Evolutionary conservation across 2,329 filamentous ascomycete species (phyloP), one percentile per base, ranked within the genome.

Genomic region (Fusarium sp.): DNA sequence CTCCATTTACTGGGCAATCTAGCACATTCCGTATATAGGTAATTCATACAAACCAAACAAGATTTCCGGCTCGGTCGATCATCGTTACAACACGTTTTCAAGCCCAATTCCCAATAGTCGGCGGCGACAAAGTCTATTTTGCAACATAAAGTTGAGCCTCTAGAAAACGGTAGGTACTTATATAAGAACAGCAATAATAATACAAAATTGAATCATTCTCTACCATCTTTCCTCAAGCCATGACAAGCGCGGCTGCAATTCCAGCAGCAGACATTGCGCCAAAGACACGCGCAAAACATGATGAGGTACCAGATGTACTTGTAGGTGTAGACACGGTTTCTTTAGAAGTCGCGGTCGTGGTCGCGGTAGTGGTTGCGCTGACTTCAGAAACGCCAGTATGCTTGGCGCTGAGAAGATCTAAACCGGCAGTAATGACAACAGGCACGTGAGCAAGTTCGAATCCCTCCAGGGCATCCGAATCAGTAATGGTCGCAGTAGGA

Each of bases 331-430:
- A 15, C 0, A n/a, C 23, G 9, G 8, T 26, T 12, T 15, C 15
- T 6, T 30, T 8, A 36, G 60, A 63, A 8, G 42, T 37, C 5
- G 30, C 20, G 10, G 60, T 51, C 16, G 31, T 23, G 23, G 23
- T 23, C 6, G 23, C 23, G 23, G 23, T 41, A 5, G 56, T 45
- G 38, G 59, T 64, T 0, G 42, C 26, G 18, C 38, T 55, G 2
- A 41, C 38, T n/a, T 47, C 44, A 12, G 38, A 42, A 15, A 42
- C 44, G 37, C 51, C 20, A 9, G 61, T 57, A n/a, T 58, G 61
- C 26, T 57, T 64, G 11, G 61, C 59, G 16, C 38, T 18, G 13
- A 64, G 61, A 6, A 64, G 34, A 11, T 64, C 59, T 16, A 45
- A 26, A n/a, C 60, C 60, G 28, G 60, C 58, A 15, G 59, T 64